Conservation (phyloP, 2,329 filamentous ascomycete species). For the Orbilia quercus region DNA sequence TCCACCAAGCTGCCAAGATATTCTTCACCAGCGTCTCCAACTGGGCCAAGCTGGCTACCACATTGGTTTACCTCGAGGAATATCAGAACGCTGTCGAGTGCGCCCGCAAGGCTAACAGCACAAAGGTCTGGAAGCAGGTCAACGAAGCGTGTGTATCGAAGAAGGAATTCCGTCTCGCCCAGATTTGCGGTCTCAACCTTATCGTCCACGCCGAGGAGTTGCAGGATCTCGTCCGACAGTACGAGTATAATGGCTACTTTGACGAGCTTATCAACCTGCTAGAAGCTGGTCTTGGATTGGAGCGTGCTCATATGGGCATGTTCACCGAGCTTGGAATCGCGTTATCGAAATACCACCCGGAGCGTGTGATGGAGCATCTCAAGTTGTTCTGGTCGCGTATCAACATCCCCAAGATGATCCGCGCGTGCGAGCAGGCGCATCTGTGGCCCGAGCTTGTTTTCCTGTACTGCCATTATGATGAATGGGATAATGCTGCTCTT, state of each 20-base stretch:
- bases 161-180: constrained; percentile 98
- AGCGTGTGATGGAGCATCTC: constrained; percentile 96
- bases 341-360: constrained; percentile 92
- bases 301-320: constrained; percentile 94
- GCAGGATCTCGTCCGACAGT: constrained; percentile 91
- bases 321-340: constrained; percentile 94
- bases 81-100: constrained; percentile 98
- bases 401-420: constrained; percentile 97
- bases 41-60: constrained; percentile 98
- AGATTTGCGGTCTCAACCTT: constrained; percentile 97
- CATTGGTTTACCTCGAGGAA: constrained; percentile 93
- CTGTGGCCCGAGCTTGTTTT: constrained; percentile 98
- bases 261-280: constrained; percentile 95
- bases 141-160: constrained; percentile 95
- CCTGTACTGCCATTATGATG: constrained; percentile 97
- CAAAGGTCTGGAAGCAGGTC: constrained; percentile 99
- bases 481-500: constrained; percentile 95
- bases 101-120: constrained; percentile 97
- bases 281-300: constrained; percentile 92
- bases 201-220: constrained; percentile 98
- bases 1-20: constrained; percentile 96
- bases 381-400: constrained; percentile 98
- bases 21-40: constrained; percentile 99
- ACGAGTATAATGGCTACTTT: constrained; percentile 96
- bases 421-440: constrained; percentile 90